These are phyloP conservation scores for Leptomonas pyrrhocoris DNA, from an alignment of 208 protist genomes.

Conservation along the genomic window DNA sequence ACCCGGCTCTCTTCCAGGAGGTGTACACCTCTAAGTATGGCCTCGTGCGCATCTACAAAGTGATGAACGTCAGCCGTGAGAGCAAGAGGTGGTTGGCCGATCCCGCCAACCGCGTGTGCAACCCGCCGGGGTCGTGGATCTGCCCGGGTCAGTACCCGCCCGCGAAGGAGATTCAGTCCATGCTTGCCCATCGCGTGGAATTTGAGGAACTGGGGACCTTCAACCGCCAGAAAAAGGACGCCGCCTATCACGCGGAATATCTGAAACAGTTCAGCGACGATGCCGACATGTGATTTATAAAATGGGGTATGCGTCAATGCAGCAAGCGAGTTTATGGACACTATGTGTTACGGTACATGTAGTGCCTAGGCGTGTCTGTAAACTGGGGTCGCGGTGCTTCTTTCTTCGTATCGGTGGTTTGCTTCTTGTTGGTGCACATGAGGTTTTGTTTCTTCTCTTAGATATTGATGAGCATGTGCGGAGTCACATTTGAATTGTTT, in stretches of 20 bases:
- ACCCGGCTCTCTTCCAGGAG: constrained; percentile 64
- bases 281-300: neutral
- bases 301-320: neutral
- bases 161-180: constrained; percentile 65
- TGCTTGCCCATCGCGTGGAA: constrained; percentile 60
- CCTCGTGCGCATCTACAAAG: constrained; percentile 97
- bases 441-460: no score
- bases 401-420: no score
- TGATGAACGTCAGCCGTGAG: constrained; percentile 84
- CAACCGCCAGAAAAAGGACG: constrained; percentile 43
- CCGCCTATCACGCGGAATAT: constrained; percentile 57
- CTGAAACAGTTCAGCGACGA: constrained; percentile 29
- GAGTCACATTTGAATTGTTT: no score
- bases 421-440: no score
- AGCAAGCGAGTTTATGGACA: neutral
- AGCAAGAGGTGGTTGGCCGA: constrained; percentile 69
- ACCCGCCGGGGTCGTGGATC: constrained; percentile 62
- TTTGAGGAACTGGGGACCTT: constrained; percentile 67
- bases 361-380: no score
- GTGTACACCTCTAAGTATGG: constrained; percentile 96
- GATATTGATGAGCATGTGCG: no score
- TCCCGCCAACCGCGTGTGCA: constrained; percentile 55
- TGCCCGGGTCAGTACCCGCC: constrained; percentile 79
- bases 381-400: no score
- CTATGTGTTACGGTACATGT: neutral